phyloP scores from a whole-genome alignment of 1,284 basidiomycete species.

The Cutaneotrichosporon cyanovorans region DNA sequence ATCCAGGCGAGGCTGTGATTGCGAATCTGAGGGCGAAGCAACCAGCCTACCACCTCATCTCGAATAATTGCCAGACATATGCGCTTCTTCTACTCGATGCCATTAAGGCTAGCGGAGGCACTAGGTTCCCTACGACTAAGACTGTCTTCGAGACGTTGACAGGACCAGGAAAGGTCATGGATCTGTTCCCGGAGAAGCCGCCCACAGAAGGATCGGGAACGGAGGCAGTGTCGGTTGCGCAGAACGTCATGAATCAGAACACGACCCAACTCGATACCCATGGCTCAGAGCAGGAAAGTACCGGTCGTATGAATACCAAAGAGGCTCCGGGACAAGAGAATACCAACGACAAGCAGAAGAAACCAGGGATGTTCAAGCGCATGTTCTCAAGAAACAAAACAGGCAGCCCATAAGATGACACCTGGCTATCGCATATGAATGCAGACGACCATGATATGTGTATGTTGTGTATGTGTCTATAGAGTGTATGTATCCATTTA shows the following conservation, averaged over 20 bases:
- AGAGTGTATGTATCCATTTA: too few relatives aligned
- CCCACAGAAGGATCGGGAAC: background rate
- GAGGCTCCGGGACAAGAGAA: too few relatives aligned
- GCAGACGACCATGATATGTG: too few relatives aligned
- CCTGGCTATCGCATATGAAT: too few relatives aligned
- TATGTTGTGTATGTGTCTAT: too few relatives aligned
- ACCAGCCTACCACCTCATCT: constrained; percentile 14
- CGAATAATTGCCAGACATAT: constrained; percentile 19
- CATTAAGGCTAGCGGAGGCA: constrained; percentile 10
- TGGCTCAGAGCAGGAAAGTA: too few relatives aligned
- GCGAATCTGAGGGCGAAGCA: constrained; percentile 2
- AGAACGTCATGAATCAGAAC: constrained; percentile 4
- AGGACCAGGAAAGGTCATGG: constrained; percentile 8
- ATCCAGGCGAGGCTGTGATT: constrained; percentile 9
- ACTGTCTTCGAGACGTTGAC: constrained; percentile 8
- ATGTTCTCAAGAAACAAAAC: too few relatives aligned
- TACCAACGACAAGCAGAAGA: too few relatives aligned
- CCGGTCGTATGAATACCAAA: too few relatives aligned
- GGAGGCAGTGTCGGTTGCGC: constrained; percentile 3
- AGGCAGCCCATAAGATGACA: too few relatives aligned
- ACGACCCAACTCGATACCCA: constrained; percentile 7
- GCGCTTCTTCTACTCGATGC: constrained; percentile 15
- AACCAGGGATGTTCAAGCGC: too few relatives aligned
- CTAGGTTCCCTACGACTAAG: constrained; percentile 12
- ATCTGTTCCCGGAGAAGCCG: constrained; percentile 8